Evolutionary conservation across 257 asterid species (phyloP).

Genomic region (Haberlea rhodopensis): DNA sequence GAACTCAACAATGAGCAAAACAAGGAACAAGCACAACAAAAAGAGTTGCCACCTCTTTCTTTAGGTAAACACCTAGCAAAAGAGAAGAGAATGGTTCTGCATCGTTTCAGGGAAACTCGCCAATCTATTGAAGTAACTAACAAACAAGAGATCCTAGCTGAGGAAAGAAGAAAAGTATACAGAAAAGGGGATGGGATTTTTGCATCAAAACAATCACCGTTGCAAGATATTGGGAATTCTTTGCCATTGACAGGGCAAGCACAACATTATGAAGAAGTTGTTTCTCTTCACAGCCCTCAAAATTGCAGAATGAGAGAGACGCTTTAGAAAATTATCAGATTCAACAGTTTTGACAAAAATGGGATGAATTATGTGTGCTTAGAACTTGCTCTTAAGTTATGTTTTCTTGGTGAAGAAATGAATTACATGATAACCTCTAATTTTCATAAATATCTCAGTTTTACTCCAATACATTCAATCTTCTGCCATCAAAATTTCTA

Average conservation of each 20-base stretch:
- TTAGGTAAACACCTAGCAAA: slow-evolving; percentile 66
- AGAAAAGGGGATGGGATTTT: slow-evolving; percentile 22
- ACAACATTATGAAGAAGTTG: slow-evolving; percentile 30
- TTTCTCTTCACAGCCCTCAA: slow-evolving; percentile 36
- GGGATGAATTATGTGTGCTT: too few species aligned
- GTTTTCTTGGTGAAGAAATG: too few species aligned
- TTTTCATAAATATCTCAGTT: too few species aligned
- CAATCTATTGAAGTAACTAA: slow-evolving; percentile 18
- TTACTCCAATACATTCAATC: too few species aligned
- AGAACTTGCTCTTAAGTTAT: too few species aligned
- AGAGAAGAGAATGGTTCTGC: slow-evolving; percentile 52
- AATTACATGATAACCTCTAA: too few species aligned
- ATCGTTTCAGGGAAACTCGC: slow-evolving; percentile 35
- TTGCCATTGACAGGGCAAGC: slow-evolving; percentile 37
- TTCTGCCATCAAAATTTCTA: too few species aligned
- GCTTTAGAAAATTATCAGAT: slow-evolving; percentile 14
- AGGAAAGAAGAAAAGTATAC: slow-evolving; percentile 26
- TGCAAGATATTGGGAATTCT: slow-evolving; percentile 50
- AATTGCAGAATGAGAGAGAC: not conserved
- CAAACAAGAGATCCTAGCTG: slow-evolving; percentile 24
- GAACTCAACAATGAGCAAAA: slow-evolving; percentile 16
- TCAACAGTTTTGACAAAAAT: too few species aligned
- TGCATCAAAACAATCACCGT: slow-evolving; percentile 34
- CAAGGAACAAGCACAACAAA: slow-evolving; percentile 14
- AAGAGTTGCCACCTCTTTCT: slow-evolving; percentile 43